Evolutionary conservation across 2,329 filamentous ascomycete genomes (phyloP), one percentile per base, ranked within the genome.

Genomic region (Tolypocladium amazonense): DNA sequence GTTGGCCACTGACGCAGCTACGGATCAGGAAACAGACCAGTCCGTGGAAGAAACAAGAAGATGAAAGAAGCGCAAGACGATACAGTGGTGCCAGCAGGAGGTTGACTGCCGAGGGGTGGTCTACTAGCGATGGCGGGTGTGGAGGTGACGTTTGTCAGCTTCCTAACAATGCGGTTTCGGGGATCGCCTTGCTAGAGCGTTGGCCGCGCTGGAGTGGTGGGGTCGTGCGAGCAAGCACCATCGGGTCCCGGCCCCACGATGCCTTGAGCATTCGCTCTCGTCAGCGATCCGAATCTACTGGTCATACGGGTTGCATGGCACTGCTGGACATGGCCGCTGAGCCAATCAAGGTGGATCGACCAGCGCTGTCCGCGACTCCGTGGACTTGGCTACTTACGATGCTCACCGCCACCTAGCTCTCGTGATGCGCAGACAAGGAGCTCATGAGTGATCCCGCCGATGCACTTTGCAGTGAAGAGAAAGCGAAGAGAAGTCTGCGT

Each of bases 71-170:
- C 25, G 55, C 38, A 4, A 33, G 39, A 30, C 4, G 9, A 30
- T 14, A 23, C 3, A 4, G 30, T 37, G 50, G 20, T 54, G 30
- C 1, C 23, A 6, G 30, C n/a, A 23, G 25, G 35, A 41, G 23
- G 54, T 39, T 18, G 54, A 20, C n/a, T 39, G 57, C 53, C 38
- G 50, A 53, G 5, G 20, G 50, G 54, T 58, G 60, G 30, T 47
- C 5, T 23, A 23, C 5, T 23, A 23, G n/a, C 23, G 39, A 43
- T 27, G 27, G 18, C 47, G 57, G 33, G 54, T n/a, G 27, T 14
- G 35, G 55, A 57, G 47, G 50, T 57, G 60, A 60, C 55, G 60
- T 61, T 61, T 60, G 60, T 61, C 60, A 61, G 60, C 43, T n/a
- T n/a, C n/a, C n/a, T 47, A n/a, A 39, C 18, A 43, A 43, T 43